These are phyloP conservation scores for Candida sonorensis DNA, from an alignment of 805 yeast genomes.

Conservation along the genomic window DNA sequence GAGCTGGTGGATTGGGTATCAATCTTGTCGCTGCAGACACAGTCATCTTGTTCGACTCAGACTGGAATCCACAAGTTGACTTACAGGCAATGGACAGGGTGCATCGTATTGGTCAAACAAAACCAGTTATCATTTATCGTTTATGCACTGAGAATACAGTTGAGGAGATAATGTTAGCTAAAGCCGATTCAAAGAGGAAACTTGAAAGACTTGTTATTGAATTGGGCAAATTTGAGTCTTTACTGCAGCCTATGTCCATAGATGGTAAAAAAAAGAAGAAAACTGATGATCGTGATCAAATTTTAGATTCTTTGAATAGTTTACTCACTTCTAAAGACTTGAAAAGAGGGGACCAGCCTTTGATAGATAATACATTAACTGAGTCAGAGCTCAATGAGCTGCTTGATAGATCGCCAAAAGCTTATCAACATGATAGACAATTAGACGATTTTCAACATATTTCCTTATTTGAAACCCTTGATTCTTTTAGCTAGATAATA, in stretches of 20 bases:
- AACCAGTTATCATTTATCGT: slow-evolving; percentile 78
- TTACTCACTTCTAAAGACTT: slow-evolving; percentile 34
- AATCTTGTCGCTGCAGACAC: slow-evolving; percentile 84
- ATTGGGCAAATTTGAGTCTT: slow-evolving; percentile 48
- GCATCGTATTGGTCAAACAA: slow-evolving; percentile 85
- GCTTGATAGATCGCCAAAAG: slow-evolving; percentile 38
- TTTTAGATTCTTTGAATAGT: slow-evolving; percentile 30
- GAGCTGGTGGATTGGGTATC: slow-evolving; percentile 94
- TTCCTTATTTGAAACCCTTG: slow-evolving; percentile 31
- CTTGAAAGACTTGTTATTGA: slow-evolving; percentile 73
- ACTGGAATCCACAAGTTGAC: slow-evolving; percentile 97
- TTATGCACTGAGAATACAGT: slow-evolving; percentile 71
- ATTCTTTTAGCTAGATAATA: slow-evolving; percentile 21
- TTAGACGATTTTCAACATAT: slow-evolving; percentile 20
- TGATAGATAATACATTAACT: slow-evolving; percentile 25
- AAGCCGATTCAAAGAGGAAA: slow-evolving; percentile 73
- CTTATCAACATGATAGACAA: slow-evolving; percentile 28
- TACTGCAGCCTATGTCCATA: slow-evolving; percentile 11
- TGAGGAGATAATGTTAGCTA: slow-evolving; percentile 74
- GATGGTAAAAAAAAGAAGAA: slow-evolving; percentile 4
- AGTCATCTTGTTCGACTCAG: slow-evolving; percentile 84
- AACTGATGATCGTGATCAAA: slow-evolving; percentile 10
- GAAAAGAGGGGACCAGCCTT: slow-evolving; percentile 11
- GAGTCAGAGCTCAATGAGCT: slow-evolving; percentile 42
- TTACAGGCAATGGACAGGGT: slow-evolving; percentile 94